phyloP scores from a whole-genome alignment of 352 stramenopile genomes.

The Phytophthora pluvialis region DNA sequence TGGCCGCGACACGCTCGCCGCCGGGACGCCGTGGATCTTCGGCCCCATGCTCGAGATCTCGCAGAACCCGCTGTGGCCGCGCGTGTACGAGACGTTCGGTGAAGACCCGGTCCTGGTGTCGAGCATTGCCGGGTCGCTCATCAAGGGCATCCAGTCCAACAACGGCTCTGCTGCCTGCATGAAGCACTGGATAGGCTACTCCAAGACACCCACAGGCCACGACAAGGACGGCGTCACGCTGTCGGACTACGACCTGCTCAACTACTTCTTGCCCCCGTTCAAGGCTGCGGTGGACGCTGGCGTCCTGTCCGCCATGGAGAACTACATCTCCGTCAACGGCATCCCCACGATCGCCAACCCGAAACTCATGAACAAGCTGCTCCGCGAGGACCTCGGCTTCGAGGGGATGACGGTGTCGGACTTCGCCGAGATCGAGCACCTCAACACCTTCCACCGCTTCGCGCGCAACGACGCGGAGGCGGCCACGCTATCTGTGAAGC shows the following conservation, averaged over 20 bases:
- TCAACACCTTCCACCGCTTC: constrained; percentile 31
- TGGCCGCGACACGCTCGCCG: constrained; percentile 81
- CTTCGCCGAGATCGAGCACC: constrained; percentile 90
- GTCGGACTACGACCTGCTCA: constrained; percentile 69
- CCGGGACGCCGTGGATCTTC: constrained; percentile 90
- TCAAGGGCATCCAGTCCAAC: constrained; percentile 77
- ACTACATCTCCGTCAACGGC: constrained; percentile 91
- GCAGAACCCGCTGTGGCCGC: constrained; percentile 83
- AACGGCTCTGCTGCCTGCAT: constrained; percentile 73
- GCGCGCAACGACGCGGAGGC: no score
- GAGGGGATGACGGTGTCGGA: constrained; percentile 89
- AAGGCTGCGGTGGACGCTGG: constrained; percentile 69
- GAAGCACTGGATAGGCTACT: constrained; percentile 89
- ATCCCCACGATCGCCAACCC: constrained; percentile 86
- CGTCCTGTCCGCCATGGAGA: constrained; percentile 90
- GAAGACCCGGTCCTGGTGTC: constrained; percentile 86
- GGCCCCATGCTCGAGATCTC: constrained; percentile 24
- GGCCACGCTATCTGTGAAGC: no score
- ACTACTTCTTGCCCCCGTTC: constrained; percentile 84
- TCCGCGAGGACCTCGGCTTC: constrained; percentile 81
- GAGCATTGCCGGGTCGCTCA: constrained; percentile 64
- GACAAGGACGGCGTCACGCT: constrained; percentile 75
- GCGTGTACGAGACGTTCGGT: constrained; percentile 93
- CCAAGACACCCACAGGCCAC: constrained; percentile 68
- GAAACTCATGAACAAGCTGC: constrained; percentile 72